Conservation (phyloP, 805 yeast species). For the Kazachstania africana region DNA sequence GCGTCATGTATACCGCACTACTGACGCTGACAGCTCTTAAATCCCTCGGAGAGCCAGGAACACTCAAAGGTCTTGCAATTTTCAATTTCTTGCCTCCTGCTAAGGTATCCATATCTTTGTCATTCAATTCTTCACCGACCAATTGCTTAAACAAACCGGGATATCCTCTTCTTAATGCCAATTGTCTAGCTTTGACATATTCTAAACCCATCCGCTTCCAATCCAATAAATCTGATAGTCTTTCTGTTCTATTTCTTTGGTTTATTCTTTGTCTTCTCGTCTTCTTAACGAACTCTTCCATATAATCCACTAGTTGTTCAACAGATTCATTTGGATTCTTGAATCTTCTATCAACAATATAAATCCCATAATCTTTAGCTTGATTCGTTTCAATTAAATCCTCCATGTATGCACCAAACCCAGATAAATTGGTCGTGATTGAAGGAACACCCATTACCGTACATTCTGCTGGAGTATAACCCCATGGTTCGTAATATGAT, state of each 20-base stretch:
- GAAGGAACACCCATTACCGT: conserved; percentile 99
- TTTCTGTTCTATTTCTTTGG: conserved; percentile 93
- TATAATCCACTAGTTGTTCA: conserved; percentile 75
- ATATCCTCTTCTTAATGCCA: conserved; percentile 86
- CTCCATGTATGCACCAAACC: conserved; percentile 98
- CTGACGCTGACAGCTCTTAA: conserved; percentile 11
- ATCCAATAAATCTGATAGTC: conserved; percentile 83
- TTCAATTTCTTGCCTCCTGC: conserved; percentile 41
- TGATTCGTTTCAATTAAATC: conserved; percentile 74
- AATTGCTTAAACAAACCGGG: conserved; percentile 58
- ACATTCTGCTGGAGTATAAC: conserved; percentile 98
- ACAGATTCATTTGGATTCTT: conserved; percentile 89
- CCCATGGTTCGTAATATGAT: conserved; percentile 98
- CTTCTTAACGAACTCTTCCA: conserved; percentile 81
- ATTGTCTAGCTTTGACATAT: conserved; percentile 89
- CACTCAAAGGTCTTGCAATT: conserved; percentile 83
- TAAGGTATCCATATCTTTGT: conserved; percentile 20
- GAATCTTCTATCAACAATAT: conserved; percentile 89
- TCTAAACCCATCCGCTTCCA: conserved; percentile 98
- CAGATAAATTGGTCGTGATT: conserved; percentile 88
- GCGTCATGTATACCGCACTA: conserved; percentile 72
- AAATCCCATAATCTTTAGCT: conserved; percentile 91
- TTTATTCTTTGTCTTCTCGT: conserved; percentile 95
- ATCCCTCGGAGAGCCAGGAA: conserved; percentile 90
- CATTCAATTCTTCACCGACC: conserved; percentile 21